These are phyloP conservation scores for Trypanosoma melophagium DNA, from an alignment of 208 protist genomes.

Conservation along the genomic window DNA sequence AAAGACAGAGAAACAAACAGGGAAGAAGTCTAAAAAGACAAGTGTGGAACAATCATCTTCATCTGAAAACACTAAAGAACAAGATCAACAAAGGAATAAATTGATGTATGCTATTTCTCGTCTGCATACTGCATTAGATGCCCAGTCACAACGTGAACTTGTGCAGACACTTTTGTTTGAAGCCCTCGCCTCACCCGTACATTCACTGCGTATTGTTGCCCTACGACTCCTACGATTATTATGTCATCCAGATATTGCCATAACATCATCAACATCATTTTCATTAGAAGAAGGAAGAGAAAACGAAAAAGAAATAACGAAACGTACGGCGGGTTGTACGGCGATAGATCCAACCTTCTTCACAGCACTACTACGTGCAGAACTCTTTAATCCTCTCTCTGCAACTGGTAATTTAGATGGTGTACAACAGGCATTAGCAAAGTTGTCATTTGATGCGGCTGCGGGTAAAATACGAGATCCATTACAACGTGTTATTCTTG, in stretches of 20 bases:
- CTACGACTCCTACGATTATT: conserved; percentile 67
- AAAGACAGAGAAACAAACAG: not conserved
- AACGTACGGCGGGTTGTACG: conserved; percentile 29
- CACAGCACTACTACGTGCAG: conserved; percentile 45
- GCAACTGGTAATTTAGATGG: conserved; percentile 65
- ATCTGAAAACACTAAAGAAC: not conserved
- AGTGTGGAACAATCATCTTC: not conserved
- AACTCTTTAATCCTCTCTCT: conserved; percentile 74
- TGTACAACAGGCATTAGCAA: conserved; percentile 58
- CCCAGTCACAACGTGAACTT: conserved; percentile 41
- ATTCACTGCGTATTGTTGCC: conserved; percentile 63
- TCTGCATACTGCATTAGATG: conserved; percentile 41
- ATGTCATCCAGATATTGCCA: conserved; percentile 37
- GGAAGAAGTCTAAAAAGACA: not conserved
- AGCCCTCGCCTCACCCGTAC: conserved; percentile 57
- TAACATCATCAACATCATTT: too few relatives aligned
- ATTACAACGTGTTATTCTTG: conserved; percentile 61
- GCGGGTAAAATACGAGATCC: conserved; percentile 50
- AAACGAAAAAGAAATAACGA: not conserved
- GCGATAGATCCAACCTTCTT: conserved; percentile 40
- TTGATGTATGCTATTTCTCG: conserved; percentile 28
- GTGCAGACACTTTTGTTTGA: conserved; percentile 69
- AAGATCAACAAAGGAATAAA: not conserved
- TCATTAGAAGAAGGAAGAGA: too few relatives aligned
- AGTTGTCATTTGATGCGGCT: conserved; percentile 58